Base-by-base conservation (phyloP, 352 stramenopile species). In the Blastocystis sp. region DNA sequence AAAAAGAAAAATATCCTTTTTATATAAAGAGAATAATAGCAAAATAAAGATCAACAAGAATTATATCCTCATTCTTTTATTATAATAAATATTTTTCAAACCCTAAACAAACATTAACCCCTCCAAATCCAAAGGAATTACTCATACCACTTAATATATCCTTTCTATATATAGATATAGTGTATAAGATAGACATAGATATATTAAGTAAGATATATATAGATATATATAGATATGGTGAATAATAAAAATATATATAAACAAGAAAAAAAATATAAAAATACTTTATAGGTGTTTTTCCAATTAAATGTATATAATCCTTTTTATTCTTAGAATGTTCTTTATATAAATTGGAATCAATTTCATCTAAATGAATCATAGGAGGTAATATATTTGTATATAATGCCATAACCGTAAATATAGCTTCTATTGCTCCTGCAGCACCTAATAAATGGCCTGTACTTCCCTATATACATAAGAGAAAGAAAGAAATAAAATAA, bases 61-160 rank as follows among this genome's bases (percentile, higher is more conserved):
- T 13, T n/a, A 7, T 7, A 46, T 9, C n/a, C 39, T 33, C 9
- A 46, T 46, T 1, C 39, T 25, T 1, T n/a, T 46, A 9, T 13
- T 33, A 46, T 2, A 16, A 37, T 25, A 11, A 25, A 2, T 42
- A 33, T n/a, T 40, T 3, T 21, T 34, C 16, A 25, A 62, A 39
- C 11, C 37, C 36, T 21, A 62, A 44, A 52, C 52, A 54, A 16
- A 62, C 76, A 75, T 96, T 96, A 9, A 84, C 93, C 44, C 88
- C 88, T 52, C 87, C 87, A 69, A 96, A 96, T 19, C 88, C 88
- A 77, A 95, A 95, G 28, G 83, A 94, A 70, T 95, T 96, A 11
- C 75, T 84, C 30, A 94, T 67, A 1, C 84, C 82, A 30, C 76
- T 72, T 6, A 77, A 65, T 9, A 91, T 46, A 10, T 80, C 59